Evolutionary conservation across 1,284 basidiomycete species (phyloP).

Genomic region (Pyrrhoderma noxium): DNA sequence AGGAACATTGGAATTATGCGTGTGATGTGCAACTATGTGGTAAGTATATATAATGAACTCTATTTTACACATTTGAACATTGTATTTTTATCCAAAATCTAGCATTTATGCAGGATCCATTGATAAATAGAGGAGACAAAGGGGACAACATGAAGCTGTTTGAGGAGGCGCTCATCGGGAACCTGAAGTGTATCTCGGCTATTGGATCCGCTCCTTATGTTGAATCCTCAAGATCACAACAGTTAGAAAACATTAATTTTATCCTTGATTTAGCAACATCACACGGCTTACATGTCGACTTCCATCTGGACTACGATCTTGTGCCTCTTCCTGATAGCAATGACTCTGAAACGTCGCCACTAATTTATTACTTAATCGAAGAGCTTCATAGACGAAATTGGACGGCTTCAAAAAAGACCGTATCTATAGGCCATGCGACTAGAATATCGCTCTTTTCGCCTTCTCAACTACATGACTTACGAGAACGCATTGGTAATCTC

Average conservation of each 20-base stretch:
- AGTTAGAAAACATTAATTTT: conserved; percentile 46
- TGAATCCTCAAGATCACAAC: conserved; percentile 40
- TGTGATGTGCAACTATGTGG: conserved; percentile 55
- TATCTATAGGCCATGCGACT: conserved; percentile 53
- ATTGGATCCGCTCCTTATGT: conserved; percentile 61
- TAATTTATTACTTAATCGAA: conserved; percentile 47
- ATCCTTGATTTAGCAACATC: conserved; percentile 41
- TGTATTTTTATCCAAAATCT: not conserved
- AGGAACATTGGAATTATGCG: conserved; percentile 35
- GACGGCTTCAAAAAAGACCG: conserved; percentile 21
- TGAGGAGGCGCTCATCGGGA: conserved; percentile 29
- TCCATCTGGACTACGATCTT: conserved; percentile 62
- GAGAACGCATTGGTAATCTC: conserved; percentile 23
- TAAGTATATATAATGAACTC: conserved; percentile 25
- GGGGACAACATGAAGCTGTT: conserved; percentile 39
- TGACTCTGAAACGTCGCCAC: conserved; percentile 30
- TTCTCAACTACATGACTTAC: conserved; percentile 34
- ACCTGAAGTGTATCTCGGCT: conserved; percentile 33
- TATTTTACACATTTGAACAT: not conserved
- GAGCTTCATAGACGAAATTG: conserved; percentile 27
- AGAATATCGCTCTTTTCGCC: conserved; percentile 45
- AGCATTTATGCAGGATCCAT: conserved; percentile 60
- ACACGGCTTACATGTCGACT: conserved; percentile 42
- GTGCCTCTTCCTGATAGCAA: conserved; percentile 29
- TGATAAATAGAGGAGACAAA: conserved; percentile 35